Evolutionary conservation across 805 yeast genomes (phyloP), one percentile per base, ranked within the genome.

Genomic region (Yamadazyma tumulicola): DNA sequence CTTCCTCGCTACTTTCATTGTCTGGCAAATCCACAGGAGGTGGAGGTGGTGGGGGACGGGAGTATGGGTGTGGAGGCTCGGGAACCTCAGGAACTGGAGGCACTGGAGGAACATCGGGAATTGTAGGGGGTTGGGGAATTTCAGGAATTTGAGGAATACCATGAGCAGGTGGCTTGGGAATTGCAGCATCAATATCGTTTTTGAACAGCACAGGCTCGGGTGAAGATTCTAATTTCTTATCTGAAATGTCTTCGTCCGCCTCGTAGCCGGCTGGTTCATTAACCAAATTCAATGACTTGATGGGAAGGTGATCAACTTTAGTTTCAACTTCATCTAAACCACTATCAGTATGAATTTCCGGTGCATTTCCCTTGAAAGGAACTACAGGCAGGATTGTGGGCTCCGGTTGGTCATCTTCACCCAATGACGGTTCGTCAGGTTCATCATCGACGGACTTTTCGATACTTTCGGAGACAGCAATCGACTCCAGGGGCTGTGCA

Each of bases 211-310:
- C n/a, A 4, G 28, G 14, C 14, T 26, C 33, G 13, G 19, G 27
- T 18, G 32, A 20, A 14, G 31, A 26, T 34, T 17, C 37, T n/a
- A 34, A 15, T 19, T 43, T 34, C 13, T 49, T 51, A 39, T 61
- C 69, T 11, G 68, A 62, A 9, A 57, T 43, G 33, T 67, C 72
- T 31, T 75, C 84, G 49, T 82, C 88, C 0, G 86, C 86, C 37
- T 82, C 86, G 48, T 80, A 80, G 0, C 87, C 87, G 1, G 85
- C 74, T 20, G 39, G 32, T 32, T 46, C 49, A 7, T 15, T 12
- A 11, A 40, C 51, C 12, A 28, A 21, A 26, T 36, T 27, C 11
- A 12, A 19, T 18, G 30, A 26, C n/a, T 23, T 18, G 7, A 35
- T 35, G 11, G 31, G 27, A 10, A 35, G 16, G 5, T 33, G 21